Base-by-base conservation (phyloP, 2,329 filamentous ascomycete species). In the Periconia sp. region DNA sequence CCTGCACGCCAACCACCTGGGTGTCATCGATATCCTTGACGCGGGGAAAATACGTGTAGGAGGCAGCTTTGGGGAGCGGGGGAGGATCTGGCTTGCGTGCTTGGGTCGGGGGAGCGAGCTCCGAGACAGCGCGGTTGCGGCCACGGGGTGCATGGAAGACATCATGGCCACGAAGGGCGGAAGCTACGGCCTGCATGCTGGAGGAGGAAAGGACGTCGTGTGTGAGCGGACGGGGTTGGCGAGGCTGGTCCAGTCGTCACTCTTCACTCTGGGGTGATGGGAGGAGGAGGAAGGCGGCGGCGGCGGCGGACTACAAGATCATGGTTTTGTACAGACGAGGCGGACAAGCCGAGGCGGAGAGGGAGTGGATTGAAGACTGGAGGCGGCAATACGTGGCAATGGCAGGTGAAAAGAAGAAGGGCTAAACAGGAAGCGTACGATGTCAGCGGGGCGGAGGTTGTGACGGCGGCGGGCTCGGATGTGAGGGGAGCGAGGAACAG, bases 21-120 rank as follows among this genome's bases (percentile, higher is more conserved):
- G 68, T 49, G 45, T 66, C 68, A n/a, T 68, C 64, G 47, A 73
- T 57, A 49, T 72, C 66, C 51, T 74, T 73, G 30, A 74, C 69
- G 8, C 62, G 64, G 11, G 73, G 71, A 46, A 76, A 74, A 64
- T 76, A 74, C 44, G 72, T 75, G 59, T 76, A 76, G 42, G 70
- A 73, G 27, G 73, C 73, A 33, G 73, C 69, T 52, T 74, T 74
- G 50, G 71, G 69, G 45, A 76, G 57, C 53, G 69, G 62, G 19
- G 58, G 59, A 48, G 62, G 47, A 40, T 70, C 66, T 6, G 59
- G 61, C 41, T 56, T 56, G 42, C 57, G 59, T 20, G 64, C 63
- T 11, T 62, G 60, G 45, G 57, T 57, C 51, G 57, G 58, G 5
- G 63, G 64, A 19, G 54, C 62, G 23, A 61, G 67, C 47, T 73